Conservation (phyloP, 129 eudicot genomes). For the Lactuca sativa region DNA sequence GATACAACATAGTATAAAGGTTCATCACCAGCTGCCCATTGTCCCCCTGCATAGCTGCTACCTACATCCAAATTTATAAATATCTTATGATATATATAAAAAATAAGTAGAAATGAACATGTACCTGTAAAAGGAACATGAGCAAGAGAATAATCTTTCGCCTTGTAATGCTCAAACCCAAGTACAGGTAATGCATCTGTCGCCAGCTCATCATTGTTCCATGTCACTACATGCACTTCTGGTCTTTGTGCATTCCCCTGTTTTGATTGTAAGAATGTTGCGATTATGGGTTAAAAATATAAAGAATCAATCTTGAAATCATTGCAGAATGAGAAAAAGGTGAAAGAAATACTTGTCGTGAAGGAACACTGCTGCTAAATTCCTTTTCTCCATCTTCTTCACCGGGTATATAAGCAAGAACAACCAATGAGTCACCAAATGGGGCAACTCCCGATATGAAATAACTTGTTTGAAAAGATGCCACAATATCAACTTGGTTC, state of each 20-base stretch:
- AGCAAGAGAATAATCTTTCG: constrained; percentile 88
- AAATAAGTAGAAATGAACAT: constrained; percentile 23
- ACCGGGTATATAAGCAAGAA: constrained; percentile 87
- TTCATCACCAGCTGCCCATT: constrained; percentile 98
- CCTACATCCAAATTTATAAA: constrained; percentile 54
- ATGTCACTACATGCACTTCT: constrained; percentile 90
- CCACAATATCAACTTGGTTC: constrained; percentile 92
- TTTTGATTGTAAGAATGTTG: constrained; percentile 12
- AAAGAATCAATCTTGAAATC: constrained; percentile 6
- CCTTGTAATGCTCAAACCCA: constrained; percentile 96
- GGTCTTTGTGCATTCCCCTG: constrained; percentile 99
- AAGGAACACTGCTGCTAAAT: constrained; percentile 67
- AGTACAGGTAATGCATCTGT: constrained; percentile 91
- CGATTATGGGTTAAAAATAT: background rate
- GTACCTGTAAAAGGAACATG: constrained; percentile 90
- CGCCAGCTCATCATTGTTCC: constrained; percentile 93
- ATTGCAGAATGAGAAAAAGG: constrained; percentile 8
- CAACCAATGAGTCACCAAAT: constrained; percentile 91
- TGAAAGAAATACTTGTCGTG: constrained; percentile 67
- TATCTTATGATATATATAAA: background rate
- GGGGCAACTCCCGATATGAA: constrained; percentile 97
- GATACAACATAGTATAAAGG: constrained; percentile 92
- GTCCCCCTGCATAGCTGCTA: constrained; percentile 96
- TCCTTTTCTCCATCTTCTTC: constrained; percentile 96
- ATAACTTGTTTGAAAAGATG: constrained; percentile 92